Percentiles rank a stretch among this genome's conserved stretches.
phyloP scores from a whole-genome alignment of 2,329 filamentous ascomycete species.

The Penicillium sp. region DNA sequence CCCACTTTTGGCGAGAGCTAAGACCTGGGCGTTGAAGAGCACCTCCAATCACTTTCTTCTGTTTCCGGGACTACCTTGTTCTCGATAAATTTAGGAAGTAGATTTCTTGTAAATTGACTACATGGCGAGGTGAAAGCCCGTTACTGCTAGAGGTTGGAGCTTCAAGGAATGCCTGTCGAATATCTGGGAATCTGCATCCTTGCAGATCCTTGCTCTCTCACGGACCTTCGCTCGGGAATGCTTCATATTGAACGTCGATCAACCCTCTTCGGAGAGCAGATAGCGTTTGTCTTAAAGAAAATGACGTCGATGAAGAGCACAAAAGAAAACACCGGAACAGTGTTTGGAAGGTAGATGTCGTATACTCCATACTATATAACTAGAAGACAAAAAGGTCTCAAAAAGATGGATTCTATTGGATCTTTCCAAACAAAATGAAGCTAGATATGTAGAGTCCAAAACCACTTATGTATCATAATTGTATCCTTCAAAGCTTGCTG shows the following conservation, averaged over 20 bases:
- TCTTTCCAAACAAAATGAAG: not conserved
- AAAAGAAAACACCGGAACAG: not conserved
- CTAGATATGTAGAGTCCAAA: not conserved
- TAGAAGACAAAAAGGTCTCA: not conserved
- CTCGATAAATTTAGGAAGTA: too few species aligned
- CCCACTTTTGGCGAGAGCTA: slow-evolving; percentile 5
- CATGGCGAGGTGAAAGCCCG: not conserved
- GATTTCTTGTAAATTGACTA: not conserved
- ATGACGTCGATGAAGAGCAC: not conserved
- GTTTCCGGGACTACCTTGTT: too few species aligned
- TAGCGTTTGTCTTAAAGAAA: not conserved
- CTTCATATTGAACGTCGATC: not conserved
- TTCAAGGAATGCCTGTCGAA: not conserved
- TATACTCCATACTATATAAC: not conserved
- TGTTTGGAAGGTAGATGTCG: not conserved
- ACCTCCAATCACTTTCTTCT: too few species aligned
- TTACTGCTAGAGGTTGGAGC: not conserved
- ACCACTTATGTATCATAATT: not conserved
- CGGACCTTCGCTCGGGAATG: slow-evolving; percentile 6
- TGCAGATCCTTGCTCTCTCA: slow-evolving; percentile 6
- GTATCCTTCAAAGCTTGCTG: slow-evolving; percentile 56
- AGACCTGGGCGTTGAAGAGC: too few species aligned
- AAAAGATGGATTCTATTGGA: not conserved
- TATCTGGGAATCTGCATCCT: slow-evolving; percentile 4
- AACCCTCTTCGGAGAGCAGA: not conserved